Conservation (phyloP, 192 early-diverging fungal species). For the Podila verticillata region DNA sequence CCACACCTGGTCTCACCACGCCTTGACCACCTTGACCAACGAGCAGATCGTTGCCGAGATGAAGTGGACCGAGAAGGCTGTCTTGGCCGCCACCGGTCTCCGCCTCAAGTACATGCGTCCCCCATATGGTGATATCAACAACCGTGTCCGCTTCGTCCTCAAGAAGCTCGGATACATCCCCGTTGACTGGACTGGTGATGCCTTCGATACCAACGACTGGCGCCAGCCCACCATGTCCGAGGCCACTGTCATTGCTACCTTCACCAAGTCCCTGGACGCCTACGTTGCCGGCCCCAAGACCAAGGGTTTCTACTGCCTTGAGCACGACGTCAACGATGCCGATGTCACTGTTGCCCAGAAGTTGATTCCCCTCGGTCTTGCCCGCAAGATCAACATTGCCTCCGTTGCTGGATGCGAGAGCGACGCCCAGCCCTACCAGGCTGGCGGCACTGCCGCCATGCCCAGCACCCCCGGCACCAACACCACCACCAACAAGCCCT, state of each 20-base stretch:
- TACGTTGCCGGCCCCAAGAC: constrained; percentile 36
- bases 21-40: constrained; percentile 60
- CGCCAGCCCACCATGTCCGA: constrained; percentile 47
- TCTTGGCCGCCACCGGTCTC: constrained; percentile 63
- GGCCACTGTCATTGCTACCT: constrained; percentile 31
- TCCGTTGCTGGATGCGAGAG: constrained; percentile 45
- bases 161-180: constrained; percentile 64
- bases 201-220: constrained; percentile 56
- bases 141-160: constrained; percentile 76
- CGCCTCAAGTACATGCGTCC: constrained; percentile 70
- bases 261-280: constrained; percentile 24
- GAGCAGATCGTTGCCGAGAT: constrained; percentile 69
- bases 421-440: constrained; percentile 53
- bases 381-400: constrained; percentile 36
- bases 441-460: constrained; percentile 30
- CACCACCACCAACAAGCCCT: neutral
- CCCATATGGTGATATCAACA: constrained; percentile 77
- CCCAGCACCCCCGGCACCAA: constrained; percentile 5
- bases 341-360: constrained; percentile 57
- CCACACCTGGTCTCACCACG: constrained; percentile 74
- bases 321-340: constrained; percentile 56
- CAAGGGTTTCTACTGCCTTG: constrained; percentile 57
- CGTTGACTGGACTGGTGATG: constrained; percentile 53
- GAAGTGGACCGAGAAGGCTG: constrained; percentile 70
- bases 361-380: constrained; percentile 44